Base-by-base conservation (phyloP, 768 basidiomycete species). In the Punctularia strigosozonata region DNA sequence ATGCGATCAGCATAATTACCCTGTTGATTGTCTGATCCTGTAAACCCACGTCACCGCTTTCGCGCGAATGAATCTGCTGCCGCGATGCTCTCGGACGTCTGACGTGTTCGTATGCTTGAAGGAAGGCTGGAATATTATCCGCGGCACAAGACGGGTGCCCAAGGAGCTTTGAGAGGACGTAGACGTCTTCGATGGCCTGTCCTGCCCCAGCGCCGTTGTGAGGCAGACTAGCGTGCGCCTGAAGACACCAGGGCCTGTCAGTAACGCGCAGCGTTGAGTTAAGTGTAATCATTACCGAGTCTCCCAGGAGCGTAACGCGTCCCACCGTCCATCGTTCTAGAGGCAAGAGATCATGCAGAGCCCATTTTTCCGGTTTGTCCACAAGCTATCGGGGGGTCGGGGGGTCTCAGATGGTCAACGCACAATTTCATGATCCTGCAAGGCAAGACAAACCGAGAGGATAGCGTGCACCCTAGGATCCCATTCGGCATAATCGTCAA, bases 121-220 rank as follows among this genome's bases (percentile, higher is more conserved):
- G 18, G 18, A 34, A 34, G 10, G 10, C 10, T 8, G 8, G 10
- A 19, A 34, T 34, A 20, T 12, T 34, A 8, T 34, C 33, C 8
- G 12, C 33, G 8, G 33, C 20, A 20, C 33, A 34, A 10, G 10
- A 8, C 19, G 33, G 33, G 8, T 10, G 33, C 33, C 13, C 10
- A 19, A 34, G 33, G 10, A 34, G 33, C 8, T 8, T 10, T 13
- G 33, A 10, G 12, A 34, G 33, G 33, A 34, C 18, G 33, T 34
- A 34, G 10, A 19, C 33, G 18, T 34, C 33, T 34, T 34, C 33
- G 20, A 19, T 34, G 12, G 33, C 33, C 20, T 34, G 33, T 10
- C 33, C 33, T 10, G 33, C 33, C 8, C 33, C 33, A 20, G 33
- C 33, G 33, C 33, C 33, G 19, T 34, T 34, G 33, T 34, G 33